Base-by-base conservation (phyloP, 2,329 filamentous ascomycete species). In the Cadophora sp. region DNA sequence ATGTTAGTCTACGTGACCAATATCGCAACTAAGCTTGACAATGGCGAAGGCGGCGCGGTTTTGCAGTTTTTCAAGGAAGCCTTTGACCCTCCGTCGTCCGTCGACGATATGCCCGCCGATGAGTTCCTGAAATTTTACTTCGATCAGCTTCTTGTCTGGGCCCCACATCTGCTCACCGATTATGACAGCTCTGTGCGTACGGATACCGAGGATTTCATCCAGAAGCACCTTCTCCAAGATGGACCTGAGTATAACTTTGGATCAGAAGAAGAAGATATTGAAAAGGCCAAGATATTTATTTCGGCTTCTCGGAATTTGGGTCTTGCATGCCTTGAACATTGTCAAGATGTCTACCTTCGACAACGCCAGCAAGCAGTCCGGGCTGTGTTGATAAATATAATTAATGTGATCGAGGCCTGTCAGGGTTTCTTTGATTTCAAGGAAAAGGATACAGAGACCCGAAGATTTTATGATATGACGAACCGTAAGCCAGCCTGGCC, bases 111-210 rank as follows among this genome's bases (percentile, higher is more conserved):
- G 83, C 55, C 81, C 80, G 65, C 65, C 22, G 73, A 75, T 26
- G 70, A 76, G 12, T 63, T 76, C 53, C 74, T 81, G 81, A 72
- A 71, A 72, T 51, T 73, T 22, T 71, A 82, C 24, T 74, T 84
- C 37, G 77, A 81, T 19, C 79, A 77, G n/a, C 76, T 84, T 16
- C 78, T 79, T 1, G 77, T 80, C 50, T 87, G 85, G 84, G 84
- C 80, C 4, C 86, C 86, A 9, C 79, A 81, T 0, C 76, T 88
- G 16, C 81, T 88, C 26, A 80, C 84, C n/a, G 84, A 84, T 69
- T 81, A 79, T 8, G 84, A 86, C 53, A 77, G 75, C 34, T 70
- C 73, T 3, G 81, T 87, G 27, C 80, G 85, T 40, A 76, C 77
- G 40, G 79, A 78, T 53, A 84, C 84, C 0, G 74, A 76, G 43